phyloP scores from a whole-genome alignment of 2,329 filamentous ascomycete species.

The Fusarium hostae region DNA sequence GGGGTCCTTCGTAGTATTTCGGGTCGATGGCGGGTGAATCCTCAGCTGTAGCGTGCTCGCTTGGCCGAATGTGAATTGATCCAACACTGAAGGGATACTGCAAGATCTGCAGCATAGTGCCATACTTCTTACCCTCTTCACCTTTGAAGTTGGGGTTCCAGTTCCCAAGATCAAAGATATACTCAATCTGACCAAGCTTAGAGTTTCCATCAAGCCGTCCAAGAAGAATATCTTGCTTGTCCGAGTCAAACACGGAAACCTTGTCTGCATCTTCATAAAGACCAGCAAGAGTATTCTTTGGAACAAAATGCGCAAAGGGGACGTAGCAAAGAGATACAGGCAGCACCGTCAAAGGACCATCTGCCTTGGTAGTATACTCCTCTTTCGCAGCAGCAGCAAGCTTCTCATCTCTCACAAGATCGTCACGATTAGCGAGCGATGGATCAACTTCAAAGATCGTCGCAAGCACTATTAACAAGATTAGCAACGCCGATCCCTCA shows the following conservation, averaged over 20 bases:
- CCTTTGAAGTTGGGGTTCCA: constrained; percentile 54
- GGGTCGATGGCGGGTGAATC: constrained; percentile 54
- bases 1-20: constrained; percentile 52
- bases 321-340: constrained; percentile 57
- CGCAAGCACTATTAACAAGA: constrained; percentile 50
- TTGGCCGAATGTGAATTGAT: constrained; percentile 56
- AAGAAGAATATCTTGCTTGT: constrained; percentile 46
- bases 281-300: constrained; percentile 35
- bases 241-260: constrained; percentile 30
- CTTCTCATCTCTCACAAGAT: constrained; percentile 48
- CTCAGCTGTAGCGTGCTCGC: constrained; percentile 31
- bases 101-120: constrained; percentile 60
- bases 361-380: constrained; percentile 45
- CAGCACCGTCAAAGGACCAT: constrained; percentile 53
- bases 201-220: constrained; percentile 48
- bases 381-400: constrained; percentile 48
- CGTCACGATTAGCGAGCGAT: constrained; percentile 53
- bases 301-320: constrained; percentile 51
- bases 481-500: constrained; percentile 9
- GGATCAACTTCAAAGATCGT: constrained; percentile 59
- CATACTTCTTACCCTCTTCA: constrained; percentile 56
- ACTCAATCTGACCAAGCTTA: constrained; percentile 59
- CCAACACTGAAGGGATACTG: constrained; percentile 64
- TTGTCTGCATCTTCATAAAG: constrained; percentile 36
- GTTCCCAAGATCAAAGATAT: constrained; percentile 60